phyloP scores from a whole-genome alignment of 2,329 filamentous ascomycete species.

The Alternaria longipes region DNA sequence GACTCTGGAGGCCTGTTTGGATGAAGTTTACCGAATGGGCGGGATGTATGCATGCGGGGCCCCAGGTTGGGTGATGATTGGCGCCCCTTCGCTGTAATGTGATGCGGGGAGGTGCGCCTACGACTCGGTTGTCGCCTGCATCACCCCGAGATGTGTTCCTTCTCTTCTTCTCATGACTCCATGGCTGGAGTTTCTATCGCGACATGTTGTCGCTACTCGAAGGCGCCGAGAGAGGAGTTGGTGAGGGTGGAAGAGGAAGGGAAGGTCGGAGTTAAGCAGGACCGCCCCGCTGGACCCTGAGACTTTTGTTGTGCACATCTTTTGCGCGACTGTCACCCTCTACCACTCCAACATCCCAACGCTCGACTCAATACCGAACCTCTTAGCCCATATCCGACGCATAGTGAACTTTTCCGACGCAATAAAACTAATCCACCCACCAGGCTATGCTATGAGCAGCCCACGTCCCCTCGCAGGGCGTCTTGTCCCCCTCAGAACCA shows the following conservation, averaged over 20 bases:
- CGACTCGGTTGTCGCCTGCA: not conserved
- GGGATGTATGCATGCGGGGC: constrained; percentile 23
- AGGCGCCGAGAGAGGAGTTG: not conserved
- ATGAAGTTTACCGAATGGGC: constrained; percentile 14
- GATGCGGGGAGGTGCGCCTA: constrained; percentile 11
- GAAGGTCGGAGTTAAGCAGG: constrained; percentile 17
- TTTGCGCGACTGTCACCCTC: not conserved
- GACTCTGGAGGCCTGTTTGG: constrained; percentile 5
- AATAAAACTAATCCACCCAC: constrained; percentile 2
- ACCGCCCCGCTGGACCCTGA: constrained; percentile 21
- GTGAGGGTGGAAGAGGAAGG: constrained; percentile 9
- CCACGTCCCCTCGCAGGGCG: constrained; percentile 28
- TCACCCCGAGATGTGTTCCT: not conserved
- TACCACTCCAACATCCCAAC: not conserved
- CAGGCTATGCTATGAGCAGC: constrained; percentile 40
- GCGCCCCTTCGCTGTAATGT: not conserved
- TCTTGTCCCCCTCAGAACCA: constrained; percentile 57
- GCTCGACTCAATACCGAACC: not conserved
- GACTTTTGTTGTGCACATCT: constrained; percentile 17
- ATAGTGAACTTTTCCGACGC: constrained; percentile 3
- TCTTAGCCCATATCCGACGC: constrained; percentile 11
- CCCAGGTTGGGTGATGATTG: constrained; percentile 17
- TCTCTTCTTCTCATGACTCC: not conserved
- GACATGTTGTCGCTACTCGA: not conserved
- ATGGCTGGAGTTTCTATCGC: not conserved